Percentiles rank a stretch among this genome's conserved stretches.
Conservation (phyloP, 306 rosid genomes). For the Malus asiatica region DNA sequence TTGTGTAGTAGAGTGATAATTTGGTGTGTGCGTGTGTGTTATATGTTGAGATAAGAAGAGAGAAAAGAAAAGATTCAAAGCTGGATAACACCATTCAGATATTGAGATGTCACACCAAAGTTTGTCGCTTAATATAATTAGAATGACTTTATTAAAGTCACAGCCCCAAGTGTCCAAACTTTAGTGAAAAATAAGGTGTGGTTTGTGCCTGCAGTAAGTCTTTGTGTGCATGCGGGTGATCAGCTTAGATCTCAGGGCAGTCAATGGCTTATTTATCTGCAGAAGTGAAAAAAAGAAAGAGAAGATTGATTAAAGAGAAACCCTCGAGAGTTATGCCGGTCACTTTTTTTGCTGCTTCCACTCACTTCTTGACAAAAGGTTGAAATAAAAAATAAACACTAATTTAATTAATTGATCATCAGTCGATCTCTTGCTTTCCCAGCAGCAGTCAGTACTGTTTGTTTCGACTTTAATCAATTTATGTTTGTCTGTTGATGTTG, state of each 20-base stretch:
- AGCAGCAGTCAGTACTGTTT: background rate
- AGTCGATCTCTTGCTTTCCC: background rate
- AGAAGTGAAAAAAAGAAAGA: background rate
- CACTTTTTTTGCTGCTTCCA: constrained; percentile 24
- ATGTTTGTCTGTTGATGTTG: background rate
- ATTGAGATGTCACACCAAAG: constrained; percentile 43
- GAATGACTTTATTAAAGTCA: constrained; percentile 41
- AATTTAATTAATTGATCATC: background rate
- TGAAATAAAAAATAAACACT: background rate
- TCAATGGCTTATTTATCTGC: background rate
- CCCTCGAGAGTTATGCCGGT: constrained; percentile 31
- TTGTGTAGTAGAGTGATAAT: background rate
- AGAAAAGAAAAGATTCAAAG: constrained; percentile 10
- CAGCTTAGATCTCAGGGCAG: background rate
- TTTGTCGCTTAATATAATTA: constrained; percentile 35
- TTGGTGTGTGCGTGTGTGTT: background rate
- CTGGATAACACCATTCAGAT: constrained; percentile 28
- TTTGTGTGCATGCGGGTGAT: background rate
- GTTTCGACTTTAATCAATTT: constrained; percentile 4
- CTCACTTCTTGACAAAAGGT: constrained; percentile 21
- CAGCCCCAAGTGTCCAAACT: constrained; percentile 12
- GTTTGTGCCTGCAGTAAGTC: background rate
- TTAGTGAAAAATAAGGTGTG: background rate
- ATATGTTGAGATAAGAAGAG: background rate
- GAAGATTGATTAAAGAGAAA: background rate